Conservation (phyloP, 2,329 filamentous ascomycete species). For the Coniochaeta ligniaria region DNA sequence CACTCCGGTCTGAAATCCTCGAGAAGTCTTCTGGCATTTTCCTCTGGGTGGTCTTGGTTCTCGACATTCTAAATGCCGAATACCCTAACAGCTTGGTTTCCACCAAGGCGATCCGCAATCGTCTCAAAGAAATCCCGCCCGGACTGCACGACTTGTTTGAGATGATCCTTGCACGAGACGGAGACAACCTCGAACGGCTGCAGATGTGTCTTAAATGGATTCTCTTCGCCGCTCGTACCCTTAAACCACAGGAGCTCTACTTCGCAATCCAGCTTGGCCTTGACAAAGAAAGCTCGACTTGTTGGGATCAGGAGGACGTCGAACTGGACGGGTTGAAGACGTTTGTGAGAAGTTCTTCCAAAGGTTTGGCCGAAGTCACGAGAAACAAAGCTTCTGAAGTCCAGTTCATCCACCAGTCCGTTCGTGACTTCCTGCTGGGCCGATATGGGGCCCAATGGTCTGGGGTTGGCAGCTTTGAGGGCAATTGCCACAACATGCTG, state of each 20-base stretch:
- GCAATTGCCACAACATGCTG: neutral
- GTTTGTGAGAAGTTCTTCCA: constrained; percentile 9
- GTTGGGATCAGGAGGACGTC: neutral
- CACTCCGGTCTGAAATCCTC: constrained; percentile 15
- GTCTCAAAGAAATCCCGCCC: constrained; percentile 22
- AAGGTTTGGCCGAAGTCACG: constrained; percentile 10
- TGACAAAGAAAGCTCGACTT: neutral
- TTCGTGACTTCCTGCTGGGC: constrained; percentile 3
- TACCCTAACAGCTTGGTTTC: constrained; percentile 14
- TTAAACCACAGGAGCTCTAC: constrained; percentile 19
- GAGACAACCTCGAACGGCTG: constrained; percentile 27
- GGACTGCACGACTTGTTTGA: constrained; percentile 39
- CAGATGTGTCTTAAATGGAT: constrained; percentile 44
- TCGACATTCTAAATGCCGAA: constrained; percentile 25
- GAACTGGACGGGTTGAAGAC: neutral
- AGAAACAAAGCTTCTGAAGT: neutral
- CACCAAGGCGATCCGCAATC: constrained; percentile 6
- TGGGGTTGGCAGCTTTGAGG: neutral
- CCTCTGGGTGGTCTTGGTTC: constrained; percentile 28
- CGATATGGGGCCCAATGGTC: neutral
- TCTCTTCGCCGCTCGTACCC: constrained; percentile 35
- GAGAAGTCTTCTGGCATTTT: constrained; percentile 30
- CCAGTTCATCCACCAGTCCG: constrained; percentile 14
- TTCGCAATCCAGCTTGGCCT: constrained; percentile 4
- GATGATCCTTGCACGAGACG: constrained; percentile 39